Conservation (phyloP, 1,284 basidiomycete genomes). For the Cryptococcus maquisensis region DNA sequence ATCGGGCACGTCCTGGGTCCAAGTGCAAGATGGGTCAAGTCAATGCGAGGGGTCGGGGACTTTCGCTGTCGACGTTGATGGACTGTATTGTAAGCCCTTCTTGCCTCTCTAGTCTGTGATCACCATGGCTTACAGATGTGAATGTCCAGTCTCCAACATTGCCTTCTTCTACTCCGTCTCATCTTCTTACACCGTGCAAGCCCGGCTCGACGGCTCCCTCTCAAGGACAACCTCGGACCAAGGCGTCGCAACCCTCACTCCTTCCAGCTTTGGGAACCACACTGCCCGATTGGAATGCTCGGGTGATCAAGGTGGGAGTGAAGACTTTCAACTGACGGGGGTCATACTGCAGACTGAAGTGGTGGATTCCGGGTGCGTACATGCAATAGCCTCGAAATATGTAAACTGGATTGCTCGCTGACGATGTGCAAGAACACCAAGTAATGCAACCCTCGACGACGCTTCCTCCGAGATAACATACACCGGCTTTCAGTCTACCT, state of each 20-base stretch:
- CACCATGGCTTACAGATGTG: not conserved
- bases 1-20: constrained; percentile 14
- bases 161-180: constrained; percentile 9
- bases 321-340: constrained; percentile 17
- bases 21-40: constrained; percentile 6
- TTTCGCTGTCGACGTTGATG: constrained; percentile 16
- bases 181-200: constrained; percentile 5
- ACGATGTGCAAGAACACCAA: constrained; percentile 5
- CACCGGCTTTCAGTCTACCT: constrained; percentile 23
- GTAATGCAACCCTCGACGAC: constrained; percentile 32
- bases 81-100: constrained; percentile 22
- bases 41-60: constrained; percentile 10
- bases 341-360: constrained; percentile 16
- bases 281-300: constrained; percentile 18
- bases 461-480: constrained; percentile 22
- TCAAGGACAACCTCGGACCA: constrained; percentile 3
- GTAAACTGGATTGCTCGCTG: not conserved
- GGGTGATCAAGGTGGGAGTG: not conserved
- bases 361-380: constrained; percentile 16
- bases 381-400: not conserved
- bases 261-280: constrained; percentile 15
- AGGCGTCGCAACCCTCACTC: constrained; percentile 5
- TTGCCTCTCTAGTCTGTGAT: not conserved
- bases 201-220: constrained; percentile 22
- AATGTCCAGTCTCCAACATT: constrained; percentile 14